These are phyloP conservation scores for Turnera subulata DNA, from an alignment of 345 rosid species.

Conservation along the genomic window DNA sequence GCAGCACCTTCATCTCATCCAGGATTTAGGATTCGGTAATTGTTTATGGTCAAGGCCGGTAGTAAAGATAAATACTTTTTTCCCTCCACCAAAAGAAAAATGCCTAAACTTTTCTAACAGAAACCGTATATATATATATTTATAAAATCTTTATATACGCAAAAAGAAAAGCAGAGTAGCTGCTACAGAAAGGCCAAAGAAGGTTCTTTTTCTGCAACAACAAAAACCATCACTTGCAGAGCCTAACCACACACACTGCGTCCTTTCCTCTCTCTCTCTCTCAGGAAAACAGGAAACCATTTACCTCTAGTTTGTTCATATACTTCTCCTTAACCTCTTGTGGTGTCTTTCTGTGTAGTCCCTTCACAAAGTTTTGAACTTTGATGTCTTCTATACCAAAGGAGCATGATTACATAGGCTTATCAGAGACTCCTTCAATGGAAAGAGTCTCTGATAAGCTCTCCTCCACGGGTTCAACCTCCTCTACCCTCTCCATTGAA, in stretches of 20 bases:
- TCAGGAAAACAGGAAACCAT: no score
- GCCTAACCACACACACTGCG: not conserved
- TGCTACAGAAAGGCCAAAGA: constrained; percentile 43
- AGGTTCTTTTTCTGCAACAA: constrained; percentile 44
- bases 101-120: not conserved
- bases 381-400: constrained; percentile 42
- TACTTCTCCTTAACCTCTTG: not conserved
- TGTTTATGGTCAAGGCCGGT: not conserved
- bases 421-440: constrained; percentile 42
- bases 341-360: not conserved
- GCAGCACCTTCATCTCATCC: no score
- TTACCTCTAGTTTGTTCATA: no score
- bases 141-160: no score
- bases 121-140: not conserved
- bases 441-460: constrained; percentile 36
- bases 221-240: constrained; percentile 26
- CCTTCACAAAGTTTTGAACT: constrained; percentile 5
- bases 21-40: no score
- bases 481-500: constrained; percentile 27
- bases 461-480: constrained; percentile 31
- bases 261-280: not conserved
- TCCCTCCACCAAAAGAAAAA: not conserved
- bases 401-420: constrained; percentile 73
- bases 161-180: constrained; percentile 7
- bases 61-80: not conserved